Base-by-base conservation (phyloP, 2,329 filamentous ascomycete species). In the Tolypocladium inflatum region DNA sequence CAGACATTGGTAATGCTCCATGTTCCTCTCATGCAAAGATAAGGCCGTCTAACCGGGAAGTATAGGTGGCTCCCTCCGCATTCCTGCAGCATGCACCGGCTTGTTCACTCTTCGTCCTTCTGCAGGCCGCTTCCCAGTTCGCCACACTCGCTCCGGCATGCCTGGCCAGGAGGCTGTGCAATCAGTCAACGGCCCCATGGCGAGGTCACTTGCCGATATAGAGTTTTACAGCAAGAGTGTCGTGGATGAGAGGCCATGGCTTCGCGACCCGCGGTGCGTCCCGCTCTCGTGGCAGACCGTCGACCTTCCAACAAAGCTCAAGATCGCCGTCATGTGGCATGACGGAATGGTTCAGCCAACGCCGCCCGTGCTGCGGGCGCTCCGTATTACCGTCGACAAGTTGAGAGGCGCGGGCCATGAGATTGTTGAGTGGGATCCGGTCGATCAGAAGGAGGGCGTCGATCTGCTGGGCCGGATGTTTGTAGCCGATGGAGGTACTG, bases 261-360 rank as follows among this genome's bases (percentile, higher is more conserved):
- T 78, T 0, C 66, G 66, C 2, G 83, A 87, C 58, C 78, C 83
- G 0, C 78, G 78, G n/a, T 78, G 84, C 42, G 65, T 85, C 1
- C 83, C 83, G 0, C 77, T 86, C 30, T 80, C 82, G 0, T 87
- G 84, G 83, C 69, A 78, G 8, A 41, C 63, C 1, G 67, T 68
- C 0, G 57, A 67, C 2, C 60, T 74, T 3, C 70, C 74, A 0
- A 4, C 55, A 26, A 78, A 69, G 56, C 68, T 88, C 30, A 80
- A 74, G 50, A 73, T 90, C 56, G 86, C 75, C 5, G 79, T 89
- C 38, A 75, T 89, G 70, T 84, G 80, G 79, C 74, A 86, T 67
- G 87, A 90, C 66, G 82, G 80, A 11, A 76, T 85, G 55, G 85
- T 88, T 5, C 76, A 71, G 7, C 87, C 87, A 0, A 87, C 88